Evolutionary conservation across 306 rosid species (phyloP).

Genomic region (Arachis stenosperma): DNA sequence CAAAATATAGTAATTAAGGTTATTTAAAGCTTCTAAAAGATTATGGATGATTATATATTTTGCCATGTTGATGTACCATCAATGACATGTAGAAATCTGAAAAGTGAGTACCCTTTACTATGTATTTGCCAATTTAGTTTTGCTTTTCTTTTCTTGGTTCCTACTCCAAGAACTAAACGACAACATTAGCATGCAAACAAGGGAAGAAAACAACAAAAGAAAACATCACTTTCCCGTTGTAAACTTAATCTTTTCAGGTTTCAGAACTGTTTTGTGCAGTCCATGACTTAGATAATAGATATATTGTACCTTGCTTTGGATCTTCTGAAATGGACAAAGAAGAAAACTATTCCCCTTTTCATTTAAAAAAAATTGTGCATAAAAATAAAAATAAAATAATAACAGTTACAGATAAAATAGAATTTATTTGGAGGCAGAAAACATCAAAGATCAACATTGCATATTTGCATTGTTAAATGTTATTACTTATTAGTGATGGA

Average conservation of each 20-base stretch:
- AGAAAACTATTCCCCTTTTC: background rate
- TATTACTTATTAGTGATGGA: slow-evolving; percentile 31
- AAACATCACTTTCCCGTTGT: slow-evolving; percentile 14
- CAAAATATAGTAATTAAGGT: background rate
- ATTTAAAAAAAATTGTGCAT: background rate
- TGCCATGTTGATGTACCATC: slow-evolving; percentile 27
- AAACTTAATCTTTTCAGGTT: slow-evolving; percentile 3
- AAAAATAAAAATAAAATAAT: background rate
- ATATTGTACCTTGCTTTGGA: slow-evolving; percentile 28
- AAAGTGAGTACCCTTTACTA: slow-evolving; percentile 29
- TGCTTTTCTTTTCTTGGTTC: background rate
- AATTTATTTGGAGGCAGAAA: slow-evolving; percentile 16
- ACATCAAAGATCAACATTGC: background rate
- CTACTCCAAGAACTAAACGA: slow-evolving; percentile 36
- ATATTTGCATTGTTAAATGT: background rate
- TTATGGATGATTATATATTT: background rate
- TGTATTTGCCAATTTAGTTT: slow-evolving; percentile 17
- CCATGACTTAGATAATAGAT: slow-evolving; percentile 9
- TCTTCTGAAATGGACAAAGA: background rate
- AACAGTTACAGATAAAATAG: no score
- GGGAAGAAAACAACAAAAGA: background rate
- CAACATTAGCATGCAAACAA: slow-evolving; percentile 35
- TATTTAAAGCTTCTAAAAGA: no score
- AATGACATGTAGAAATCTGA: slow-evolving; percentile 25
- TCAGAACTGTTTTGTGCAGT: slow-evolving; percentile 4